phyloP scores from a whole-genome alignment of 176 grass and related monocot genomes.

The Echinochloa phyllopogon region DNA sequence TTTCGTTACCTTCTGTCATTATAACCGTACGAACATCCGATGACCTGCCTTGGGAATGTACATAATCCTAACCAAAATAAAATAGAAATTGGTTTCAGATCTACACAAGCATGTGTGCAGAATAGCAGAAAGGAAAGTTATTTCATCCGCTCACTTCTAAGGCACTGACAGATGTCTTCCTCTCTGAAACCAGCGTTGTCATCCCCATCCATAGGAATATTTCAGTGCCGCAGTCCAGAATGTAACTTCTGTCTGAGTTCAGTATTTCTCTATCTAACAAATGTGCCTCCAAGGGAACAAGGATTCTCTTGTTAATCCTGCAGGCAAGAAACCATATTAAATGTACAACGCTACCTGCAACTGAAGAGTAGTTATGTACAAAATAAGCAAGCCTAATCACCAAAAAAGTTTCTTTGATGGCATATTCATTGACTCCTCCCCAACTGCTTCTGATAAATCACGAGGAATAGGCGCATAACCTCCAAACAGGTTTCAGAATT shows the following conservation, averaged over 20 bases:
- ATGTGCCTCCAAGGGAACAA: slow-evolving; percentile 52
- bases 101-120: not conserved
- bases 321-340: slow-evolving; percentile 43
- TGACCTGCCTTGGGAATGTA: slow-evolving; percentile 60
- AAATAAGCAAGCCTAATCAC: slow-evolving; percentile 42
- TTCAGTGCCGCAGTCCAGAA: slow-evolving; percentile 72
- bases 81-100: slow-evolving; percentile 17
- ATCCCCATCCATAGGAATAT: slow-evolving; percentile 88
- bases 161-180: slow-evolving; percentile 59
- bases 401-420: slow-evolving; percentile 62
- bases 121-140: slow-evolving; percentile 17
- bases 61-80: slow-evolving; percentile 56
- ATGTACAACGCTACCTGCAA: slow-evolving; percentile 10
- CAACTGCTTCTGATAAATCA: slow-evolving; percentile 42
- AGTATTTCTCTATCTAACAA: slow-evolving; percentile 68
- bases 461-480: slow-evolving; percentile 78
- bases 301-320: slow-evolving; percentile 76
- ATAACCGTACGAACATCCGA: slow-evolving; percentile 47
- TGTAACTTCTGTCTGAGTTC: slow-evolving; percentile 78
- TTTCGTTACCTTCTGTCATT: slow-evolving; percentile 82
- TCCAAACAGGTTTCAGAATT: slow-evolving; percentile 84
- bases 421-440: slow-evolving; percentile 10
- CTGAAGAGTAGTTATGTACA: slow-evolving; percentile 8
- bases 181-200: slow-evolving; percentile 72
- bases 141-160: slow-evolving; percentile 68